Percentiles rank a stretch among this genome's conserved stretches.
Conservation (phyloP, 2,329 filamentous ascomycete species). For the Neospermospora avenae region DNA sequence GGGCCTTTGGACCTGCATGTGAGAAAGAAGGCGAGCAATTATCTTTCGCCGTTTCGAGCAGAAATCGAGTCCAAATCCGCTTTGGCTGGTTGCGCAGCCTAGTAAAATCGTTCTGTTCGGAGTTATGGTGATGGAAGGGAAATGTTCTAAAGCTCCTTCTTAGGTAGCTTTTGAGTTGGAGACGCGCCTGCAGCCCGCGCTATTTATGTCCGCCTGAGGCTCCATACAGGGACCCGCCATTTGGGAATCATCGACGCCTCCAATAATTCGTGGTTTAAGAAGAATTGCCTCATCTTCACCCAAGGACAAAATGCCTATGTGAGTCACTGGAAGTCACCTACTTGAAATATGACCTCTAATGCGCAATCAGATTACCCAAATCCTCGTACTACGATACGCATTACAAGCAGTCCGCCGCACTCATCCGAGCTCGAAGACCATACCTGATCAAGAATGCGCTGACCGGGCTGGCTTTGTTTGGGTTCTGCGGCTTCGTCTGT, state of each 20-base stretch:
- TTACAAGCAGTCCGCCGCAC: slow-evolving; percentile 79
- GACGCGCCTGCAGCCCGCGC: neutral
- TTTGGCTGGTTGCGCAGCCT: slow-evolving; percentile 18
- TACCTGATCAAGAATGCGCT: slow-evolving; percentile 88
- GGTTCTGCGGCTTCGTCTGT: slow-evolving; percentile 85
- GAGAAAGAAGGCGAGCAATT: slow-evolving; percentile 6
- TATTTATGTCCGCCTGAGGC: neutral
- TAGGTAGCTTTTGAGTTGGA: neutral
- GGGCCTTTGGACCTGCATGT: slow-evolving; percentile 23
- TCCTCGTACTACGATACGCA: slow-evolving; percentile 91
- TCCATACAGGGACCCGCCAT: neutral
- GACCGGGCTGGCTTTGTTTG: slow-evolving; percentile 72
- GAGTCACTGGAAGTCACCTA: too few species aligned
- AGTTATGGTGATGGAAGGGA: slow-evolving; percentile 1
- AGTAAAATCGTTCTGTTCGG: neutral
- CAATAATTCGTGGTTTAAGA: neutral
- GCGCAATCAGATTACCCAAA: slow-evolving; percentile 52
- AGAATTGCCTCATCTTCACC: neutral
- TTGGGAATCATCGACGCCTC: neutral
- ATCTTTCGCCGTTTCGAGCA: slow-evolving; percentile 1
- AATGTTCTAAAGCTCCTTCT: neutral
- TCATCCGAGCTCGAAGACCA: slow-evolving; percentile 86
- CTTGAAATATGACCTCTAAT: too few species aligned
- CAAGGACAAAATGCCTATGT: slow-evolving; percentile 32
- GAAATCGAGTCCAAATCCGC: neutral